Percentiles rank a stretch among this genome's conserved stretches.
These are phyloP conservation scores for Omphalotus guepiniiformis DNA, from an alignment of 768 basidiomycete genomes.

Conservation along the genomic window DNA sequence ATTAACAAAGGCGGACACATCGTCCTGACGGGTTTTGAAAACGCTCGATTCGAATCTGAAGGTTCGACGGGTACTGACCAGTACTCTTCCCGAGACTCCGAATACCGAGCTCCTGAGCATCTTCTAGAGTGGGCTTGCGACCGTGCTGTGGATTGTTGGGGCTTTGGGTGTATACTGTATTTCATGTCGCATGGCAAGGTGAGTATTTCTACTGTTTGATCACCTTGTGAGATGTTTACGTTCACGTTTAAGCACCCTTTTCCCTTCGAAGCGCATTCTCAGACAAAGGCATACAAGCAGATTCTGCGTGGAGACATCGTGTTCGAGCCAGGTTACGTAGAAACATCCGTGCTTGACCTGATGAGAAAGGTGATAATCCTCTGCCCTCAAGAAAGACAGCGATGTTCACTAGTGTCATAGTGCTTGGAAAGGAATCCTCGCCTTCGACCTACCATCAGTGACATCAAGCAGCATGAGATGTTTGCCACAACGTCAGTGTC, in stretches of 20 bases:
- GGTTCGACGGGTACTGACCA: constrained; percentile 12
- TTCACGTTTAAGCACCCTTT: constrained; percentile 37
- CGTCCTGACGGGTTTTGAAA: constrained; percentile 39
- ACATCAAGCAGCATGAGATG: constrained; percentile 44
- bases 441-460: constrained; percentile 35
- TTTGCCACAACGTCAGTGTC: constrained; percentile 43
- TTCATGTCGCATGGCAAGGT: constrained; percentile 48
- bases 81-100: constrained; percentile 10
- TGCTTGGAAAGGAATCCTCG: constrained; percentile 55
- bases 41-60: constrained; percentile 25
- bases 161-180: constrained; percentile 49
- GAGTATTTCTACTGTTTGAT: constrained; percentile 11
- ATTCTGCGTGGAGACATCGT: constrained; percentile 6
- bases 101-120: constrained; percentile 49
- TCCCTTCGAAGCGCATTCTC: constrained; percentile 4
- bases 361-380: constrained; percentile 36
- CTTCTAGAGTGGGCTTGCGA: constrained; percentile 53
- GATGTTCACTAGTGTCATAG: constrained; percentile 23
- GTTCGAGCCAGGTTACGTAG: not conserved
- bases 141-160: constrained; percentile 54
- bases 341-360: constrained; percentile 24
- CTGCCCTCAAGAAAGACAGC: not conserved
- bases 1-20: constrained; percentile 44
- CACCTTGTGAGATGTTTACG: not conserved
- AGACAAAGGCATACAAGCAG: not conserved